Conservation (phyloP, 2,329 filamentous ascomycete species). For the Fusarium decemcellulare region DNA sequence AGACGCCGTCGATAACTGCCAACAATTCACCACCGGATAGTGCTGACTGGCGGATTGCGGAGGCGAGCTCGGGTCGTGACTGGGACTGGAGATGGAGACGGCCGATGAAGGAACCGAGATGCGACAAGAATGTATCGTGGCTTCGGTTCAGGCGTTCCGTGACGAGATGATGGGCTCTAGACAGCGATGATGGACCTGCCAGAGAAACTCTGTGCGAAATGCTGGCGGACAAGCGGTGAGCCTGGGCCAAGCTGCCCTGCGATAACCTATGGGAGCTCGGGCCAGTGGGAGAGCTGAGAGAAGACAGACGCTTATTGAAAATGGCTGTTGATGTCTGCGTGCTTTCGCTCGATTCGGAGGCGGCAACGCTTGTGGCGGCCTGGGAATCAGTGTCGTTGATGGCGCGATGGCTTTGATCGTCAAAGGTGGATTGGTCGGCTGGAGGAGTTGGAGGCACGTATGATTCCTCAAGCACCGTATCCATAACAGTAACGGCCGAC, state of each 20-base stretch:
- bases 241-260: conserved; percentile 53
- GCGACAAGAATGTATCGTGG: conserved; percentile 91
- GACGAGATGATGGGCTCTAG: conserved; percentile 79
- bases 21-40: conserved; percentile 85
- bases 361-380: conserved; percentile 51
- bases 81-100: conserved; percentile 92
- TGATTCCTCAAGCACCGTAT: conserved; percentile 71
- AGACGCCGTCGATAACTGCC: conserved; percentile 85
- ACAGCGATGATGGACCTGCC: conserved; percentile 74
- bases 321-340: conserved; percentile 53
- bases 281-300: conserved; percentile 54
- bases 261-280: conserved; percentile 53
- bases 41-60: conserved; percentile 87
- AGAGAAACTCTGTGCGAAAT: conserved; percentile 84
- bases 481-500: conserved; percentile 71
- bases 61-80: conserved; percentile 84
- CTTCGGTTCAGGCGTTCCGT: conserved; percentile 85
- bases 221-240: conserved; percentile 65
- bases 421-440: conserved; percentile 68
- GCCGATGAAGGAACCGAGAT: conserved; percentile 94
- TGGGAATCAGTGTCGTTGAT: conserved; percentile 59
- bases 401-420: conserved; percentile 52
- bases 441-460: conserved; percentile 75
- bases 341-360: conserved; percentile 54
- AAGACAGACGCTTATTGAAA: conserved; percentile 64